phyloP scores from a whole-genome alignment of 2,329 filamentous ascomycete species.

The Ceratocystis harringtonii region DNA sequence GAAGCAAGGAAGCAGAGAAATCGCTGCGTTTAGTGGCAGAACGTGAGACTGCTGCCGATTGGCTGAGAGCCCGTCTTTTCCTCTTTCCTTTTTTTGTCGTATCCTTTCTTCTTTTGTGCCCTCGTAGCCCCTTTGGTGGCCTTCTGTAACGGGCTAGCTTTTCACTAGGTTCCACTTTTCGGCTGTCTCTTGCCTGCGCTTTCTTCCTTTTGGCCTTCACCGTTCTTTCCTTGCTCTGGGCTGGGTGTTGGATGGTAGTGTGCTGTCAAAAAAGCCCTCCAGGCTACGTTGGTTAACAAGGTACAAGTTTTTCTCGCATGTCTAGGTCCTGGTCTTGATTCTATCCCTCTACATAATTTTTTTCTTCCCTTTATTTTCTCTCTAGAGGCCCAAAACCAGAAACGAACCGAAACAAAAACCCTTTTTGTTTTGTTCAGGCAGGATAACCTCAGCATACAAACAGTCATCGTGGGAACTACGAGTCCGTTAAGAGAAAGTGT shows the following conservation, averaged over 20 bases:
- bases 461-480: not conserved
- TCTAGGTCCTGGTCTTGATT: not conserved
- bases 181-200: not conserved
- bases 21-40: not conserved
- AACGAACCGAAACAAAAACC: not conserved
- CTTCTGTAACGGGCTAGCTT: not conserved
- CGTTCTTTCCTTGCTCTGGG: not conserved
- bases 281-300: not conserved
- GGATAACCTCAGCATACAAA: not conserved
- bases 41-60: not conserved
- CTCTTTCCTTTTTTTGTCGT: not conserved
- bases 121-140: not conserved
- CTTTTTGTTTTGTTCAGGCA: not conserved
- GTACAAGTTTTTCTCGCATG: slow-evolving; percentile 1
- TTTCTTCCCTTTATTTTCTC: not conserved
- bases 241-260: not conserved
- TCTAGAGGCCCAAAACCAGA: not conserved
- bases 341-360: slow-evolving; percentile 1
- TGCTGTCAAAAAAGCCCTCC: slow-evolving; percentile 2
- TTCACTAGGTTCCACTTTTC: not conserved
- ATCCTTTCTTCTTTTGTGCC: too few relatives aligned
- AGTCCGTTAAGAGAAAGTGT: not conserved
- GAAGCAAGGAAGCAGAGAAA: not conserved
- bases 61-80: not conserved
- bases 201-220: not conserved